These are phyloP conservation scores for Diversispora eburnea DNA, from an alignment of 192 early-diverging fungal genomes.

Conservation along the genomic window DNA sequence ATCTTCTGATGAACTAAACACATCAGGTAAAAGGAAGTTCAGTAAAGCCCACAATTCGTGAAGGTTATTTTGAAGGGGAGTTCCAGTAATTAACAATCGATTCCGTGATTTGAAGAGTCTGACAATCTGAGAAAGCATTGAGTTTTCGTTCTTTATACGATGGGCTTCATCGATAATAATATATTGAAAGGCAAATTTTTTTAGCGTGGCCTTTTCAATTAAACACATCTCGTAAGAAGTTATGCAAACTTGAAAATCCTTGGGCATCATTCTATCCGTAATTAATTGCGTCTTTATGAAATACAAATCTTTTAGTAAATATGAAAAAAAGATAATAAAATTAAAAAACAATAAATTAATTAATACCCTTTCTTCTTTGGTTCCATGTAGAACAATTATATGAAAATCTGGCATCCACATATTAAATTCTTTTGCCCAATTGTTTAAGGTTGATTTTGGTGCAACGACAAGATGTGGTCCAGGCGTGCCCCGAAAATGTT, in stretches of 20 bases:
- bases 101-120: slow-evolving; percentile 83
- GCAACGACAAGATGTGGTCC: slow-evolving; percentile 96
- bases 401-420: slow-evolving; percentile 89
- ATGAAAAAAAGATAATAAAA: neutral
- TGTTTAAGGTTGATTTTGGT: slow-evolving; percentile 94
- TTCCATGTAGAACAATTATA: slow-evolving; percentile 87
- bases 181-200: slow-evolving; percentile 87
- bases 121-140: slow-evolving; percentile 91
- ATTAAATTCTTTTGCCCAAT: slow-evolving; percentile 90
- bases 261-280: slow-evolving; percentile 48
- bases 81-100: slow-evolving; percentile 90
- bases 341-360: neutral
- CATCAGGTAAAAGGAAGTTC: slow-evolving; percentile 96
- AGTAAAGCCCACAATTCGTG: slow-evolving; percentile 99
- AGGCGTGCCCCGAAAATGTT: slow-evolving; percentile 66
- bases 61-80: slow-evolving; percentile 95
- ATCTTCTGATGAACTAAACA: slow-evolving; percentile 89
- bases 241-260: slow-evolving; percentile 87
- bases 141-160: slow-evolving; percentile 98
- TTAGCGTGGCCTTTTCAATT: slow-evolving; percentile 79
- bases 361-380: slow-evolving; percentile 73
- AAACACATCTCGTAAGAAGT: slow-evolving; percentile 97
- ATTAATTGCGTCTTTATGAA: slow-evolving; percentile 49
- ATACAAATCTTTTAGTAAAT: slow-evolving; percentile 11
- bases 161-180: slow-evolving; percentile 97